These are phyloP conservation scores for Puccinia horiana DNA, from an alignment of 1,284 basidiomycete species.

Conservation along the genomic window DNA sequence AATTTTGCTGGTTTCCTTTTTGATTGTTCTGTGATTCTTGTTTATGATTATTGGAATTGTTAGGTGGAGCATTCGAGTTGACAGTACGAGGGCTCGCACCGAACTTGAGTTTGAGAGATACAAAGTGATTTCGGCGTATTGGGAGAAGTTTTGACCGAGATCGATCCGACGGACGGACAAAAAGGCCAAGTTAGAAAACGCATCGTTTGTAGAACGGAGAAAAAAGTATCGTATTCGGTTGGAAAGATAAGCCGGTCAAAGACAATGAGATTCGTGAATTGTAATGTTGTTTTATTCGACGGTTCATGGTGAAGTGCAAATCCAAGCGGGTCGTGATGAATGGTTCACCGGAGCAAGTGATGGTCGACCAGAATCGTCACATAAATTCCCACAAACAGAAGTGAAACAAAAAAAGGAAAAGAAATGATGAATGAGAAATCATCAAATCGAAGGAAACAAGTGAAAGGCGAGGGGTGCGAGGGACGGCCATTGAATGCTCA, in stretches of 20 bases:
- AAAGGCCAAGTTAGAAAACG: background rate
- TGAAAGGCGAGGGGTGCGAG: background rate
- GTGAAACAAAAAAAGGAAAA: background rate
- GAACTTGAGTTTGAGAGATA: background rate
- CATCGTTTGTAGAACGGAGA: background rate
- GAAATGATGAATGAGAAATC: conserved; percentile 22
- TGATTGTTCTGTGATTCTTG: background rate
- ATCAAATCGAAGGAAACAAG: background rate
- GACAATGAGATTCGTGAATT: background rate
- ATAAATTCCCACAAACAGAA: background rate
- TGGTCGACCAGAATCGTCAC: background rate
- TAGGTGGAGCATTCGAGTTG: background rate
- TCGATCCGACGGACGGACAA: background rate
- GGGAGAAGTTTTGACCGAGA: background rate
- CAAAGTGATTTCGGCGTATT: background rate
- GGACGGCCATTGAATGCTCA: background rate
- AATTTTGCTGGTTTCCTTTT: conserved; percentile 4
- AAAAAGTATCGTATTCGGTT: background rate
- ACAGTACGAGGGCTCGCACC: background rate
- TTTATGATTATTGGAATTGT: background rate
- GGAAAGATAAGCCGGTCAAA: background rate
- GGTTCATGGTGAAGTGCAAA: background rate
- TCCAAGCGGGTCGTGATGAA: background rate
- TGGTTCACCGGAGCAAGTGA: background rate
- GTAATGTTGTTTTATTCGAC: background rate